A percentile compares a stretch with the other conserved stretches of the same genome.
These are phyloP conservation scores for Neofusicoccum kwambonambiense DNA, from an alignment of 2,329 filamentous ascomycete species.

Conservation along the genomic window DNA sequence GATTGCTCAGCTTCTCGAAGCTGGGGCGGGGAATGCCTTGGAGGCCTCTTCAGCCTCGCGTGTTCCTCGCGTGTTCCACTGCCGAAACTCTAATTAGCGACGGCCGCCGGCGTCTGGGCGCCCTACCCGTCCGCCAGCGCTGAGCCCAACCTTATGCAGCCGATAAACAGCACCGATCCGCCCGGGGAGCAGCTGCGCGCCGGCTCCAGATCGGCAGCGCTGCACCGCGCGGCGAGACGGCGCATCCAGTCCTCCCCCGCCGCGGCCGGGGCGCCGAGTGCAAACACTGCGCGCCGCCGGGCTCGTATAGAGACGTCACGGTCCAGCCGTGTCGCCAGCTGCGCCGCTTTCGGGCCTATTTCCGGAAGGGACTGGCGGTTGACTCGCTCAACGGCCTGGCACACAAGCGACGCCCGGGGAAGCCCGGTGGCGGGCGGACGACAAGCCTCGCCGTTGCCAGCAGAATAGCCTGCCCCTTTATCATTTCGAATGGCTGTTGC, in stretches of 20 bases:
- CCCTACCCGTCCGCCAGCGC: not conserved
- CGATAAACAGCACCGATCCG: not conserved
- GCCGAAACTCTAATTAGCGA: not conserved
- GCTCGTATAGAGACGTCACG: not conserved
- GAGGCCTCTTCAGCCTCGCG: not conserved
- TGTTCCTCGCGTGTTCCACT: not conserved
- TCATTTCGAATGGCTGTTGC: not conserved
- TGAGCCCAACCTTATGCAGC: not conserved
- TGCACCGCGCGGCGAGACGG: not conserved
- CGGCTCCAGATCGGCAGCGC: not conserved
- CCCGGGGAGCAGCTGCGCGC: not conserved
- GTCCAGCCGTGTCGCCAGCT: not conserved
- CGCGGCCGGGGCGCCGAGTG: not conserved
- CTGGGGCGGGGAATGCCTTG: not conserved
- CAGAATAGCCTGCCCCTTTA: not conserved
- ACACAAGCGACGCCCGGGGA: not conserved
- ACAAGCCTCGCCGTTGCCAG: not conserved
- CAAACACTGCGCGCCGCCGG: not conserved
- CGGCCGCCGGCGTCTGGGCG: not conserved
- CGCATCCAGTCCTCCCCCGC: too few species aligned
- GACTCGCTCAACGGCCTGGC: not conserved
- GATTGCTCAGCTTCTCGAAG: not conserved
- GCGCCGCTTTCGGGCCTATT: conserved; percentile 5
- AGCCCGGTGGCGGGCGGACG: not conserved
- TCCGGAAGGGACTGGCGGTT: not conserved